phyloP scores from a whole-genome alignment of 2,329 filamentous ascomycete species.

The Botrytis tulipae region DNA sequence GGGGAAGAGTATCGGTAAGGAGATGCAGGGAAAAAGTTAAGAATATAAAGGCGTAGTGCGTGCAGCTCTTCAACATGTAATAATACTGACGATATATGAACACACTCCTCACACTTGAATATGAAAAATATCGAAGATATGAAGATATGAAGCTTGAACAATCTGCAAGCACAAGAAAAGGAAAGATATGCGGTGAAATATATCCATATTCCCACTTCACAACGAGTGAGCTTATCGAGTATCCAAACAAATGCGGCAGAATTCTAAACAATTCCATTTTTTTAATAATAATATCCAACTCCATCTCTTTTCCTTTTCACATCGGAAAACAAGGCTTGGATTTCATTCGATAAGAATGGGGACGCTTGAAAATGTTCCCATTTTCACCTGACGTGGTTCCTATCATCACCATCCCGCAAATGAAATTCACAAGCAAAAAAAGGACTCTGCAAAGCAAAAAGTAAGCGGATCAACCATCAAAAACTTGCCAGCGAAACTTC shows the following conservation, averaged over 20 bases:
- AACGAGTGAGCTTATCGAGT: background rate
- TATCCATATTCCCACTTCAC: conserved; percentile 11
- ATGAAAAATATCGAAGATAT: background rate
- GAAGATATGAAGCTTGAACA: conserved; percentile 10
- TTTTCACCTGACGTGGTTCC: conserved; percentile 23
- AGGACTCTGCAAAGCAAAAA: conserved; percentile 4
- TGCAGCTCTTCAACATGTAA: background rate
- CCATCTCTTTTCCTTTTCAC: background rate
- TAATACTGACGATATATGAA: background rate
- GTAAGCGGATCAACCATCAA: background rate
- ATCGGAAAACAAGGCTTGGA: background rate
- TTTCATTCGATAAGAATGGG: conserved; percentile 12
- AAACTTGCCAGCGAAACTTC: conserved; percentile 15
- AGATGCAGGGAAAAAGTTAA: background rate
- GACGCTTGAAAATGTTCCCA: background rate
- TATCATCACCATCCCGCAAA: background rate
- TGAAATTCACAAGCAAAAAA: background rate
- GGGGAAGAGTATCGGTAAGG: conserved; percentile 10
- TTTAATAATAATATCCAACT: background rate
- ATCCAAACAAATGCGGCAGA: background rate
- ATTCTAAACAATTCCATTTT: background rate
- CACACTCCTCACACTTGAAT: background rate
- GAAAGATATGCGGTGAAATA: conserved; percentile 11
- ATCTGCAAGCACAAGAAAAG: conserved; percentile 15
- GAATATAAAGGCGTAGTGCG: conserved; percentile 15